Conservation (phyloP, 805 yeast genomes). For the Candida berthetii region DNA sequence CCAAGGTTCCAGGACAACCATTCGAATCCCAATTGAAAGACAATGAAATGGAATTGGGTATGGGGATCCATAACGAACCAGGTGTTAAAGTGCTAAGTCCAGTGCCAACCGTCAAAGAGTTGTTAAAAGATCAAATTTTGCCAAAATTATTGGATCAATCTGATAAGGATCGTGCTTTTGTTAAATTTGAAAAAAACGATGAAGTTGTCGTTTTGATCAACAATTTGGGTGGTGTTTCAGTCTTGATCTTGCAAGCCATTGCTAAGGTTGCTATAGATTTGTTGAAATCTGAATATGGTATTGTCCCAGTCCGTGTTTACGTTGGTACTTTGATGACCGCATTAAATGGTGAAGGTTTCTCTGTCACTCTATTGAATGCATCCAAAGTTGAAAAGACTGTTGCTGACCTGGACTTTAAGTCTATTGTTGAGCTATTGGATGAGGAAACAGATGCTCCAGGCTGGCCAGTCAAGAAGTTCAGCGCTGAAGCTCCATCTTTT, state of each 20-base stretch:
- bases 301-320: conserved; percentile 61
- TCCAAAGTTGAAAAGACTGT: conserved; percentile 39
- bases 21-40: conserved; percentile 45
- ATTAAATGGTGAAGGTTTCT: conserved; percentile 87
- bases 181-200: conserved; percentile 57
- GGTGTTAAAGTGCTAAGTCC: conserved; percentile 53
- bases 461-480: conserved; percentile 44
- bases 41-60: conserved; percentile 80
- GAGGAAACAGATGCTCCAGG: conserved; percentile 75
- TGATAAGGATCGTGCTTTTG: conserved; percentile 79
- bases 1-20: conserved; percentile 81
- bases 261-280: conserved; percentile 50
- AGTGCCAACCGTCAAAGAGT: conserved; percentile 63
- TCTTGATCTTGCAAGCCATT: conserved; percentile 70
- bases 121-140: conserved; percentile 52
- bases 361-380: conserved; percentile 73
- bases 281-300: conserved; percentile 44
- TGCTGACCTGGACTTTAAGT: conserved; percentile 18
- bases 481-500: conserved; percentile 22
- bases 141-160: conserved; percentile 51
- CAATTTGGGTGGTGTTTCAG: conserved; percentile 87
- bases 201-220: conserved; percentile 69
- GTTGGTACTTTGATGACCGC: conserved; percentile 85
- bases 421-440: conserved; percentile 54
- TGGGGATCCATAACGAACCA: conserved; percentile 96